These are phyloP conservation scores for Yarrowia deformans DNA, from an alignment of 805 yeast species.

Conservation along the genomic window DNA sequence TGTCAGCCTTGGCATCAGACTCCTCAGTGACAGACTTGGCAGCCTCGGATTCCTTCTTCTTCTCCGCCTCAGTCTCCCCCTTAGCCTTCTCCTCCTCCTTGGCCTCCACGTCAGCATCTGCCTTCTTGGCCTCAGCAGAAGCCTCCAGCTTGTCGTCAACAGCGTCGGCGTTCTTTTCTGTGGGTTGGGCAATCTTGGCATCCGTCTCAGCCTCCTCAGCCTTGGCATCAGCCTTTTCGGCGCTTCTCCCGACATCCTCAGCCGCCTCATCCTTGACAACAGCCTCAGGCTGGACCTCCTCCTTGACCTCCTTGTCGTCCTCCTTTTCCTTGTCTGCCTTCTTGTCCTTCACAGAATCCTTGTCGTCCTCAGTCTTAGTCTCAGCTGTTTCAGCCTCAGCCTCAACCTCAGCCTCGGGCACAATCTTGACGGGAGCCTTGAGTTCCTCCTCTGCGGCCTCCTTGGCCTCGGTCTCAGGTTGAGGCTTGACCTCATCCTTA, in stretches of 20 bases:
- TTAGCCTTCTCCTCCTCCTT: constrained; percentile 15
- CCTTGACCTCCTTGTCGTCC: constrained; percentile 40
- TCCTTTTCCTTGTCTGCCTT: constrained; percentile 52
- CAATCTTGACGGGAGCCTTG: constrained; percentile 30
- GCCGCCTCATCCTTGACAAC: not conserved
- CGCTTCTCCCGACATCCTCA: not conserved
- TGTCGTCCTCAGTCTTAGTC: not conserved
- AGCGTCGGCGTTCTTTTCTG: constrained; percentile 22
- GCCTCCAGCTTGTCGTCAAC: constrained; percentile 26
- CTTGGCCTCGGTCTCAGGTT: constrained; percentile 35
- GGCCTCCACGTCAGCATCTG: not conserved
- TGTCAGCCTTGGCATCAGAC: not conserved
- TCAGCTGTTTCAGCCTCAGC: not conserved
- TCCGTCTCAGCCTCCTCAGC: not conserved
- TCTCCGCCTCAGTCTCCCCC: constrained; percentile 5
- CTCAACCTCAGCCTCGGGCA: not conserved
- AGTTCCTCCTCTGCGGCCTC: constrained; percentile 37
- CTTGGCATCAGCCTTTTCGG: not conserved
- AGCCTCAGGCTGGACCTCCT: not conserved
- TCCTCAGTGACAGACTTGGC: not conserved
- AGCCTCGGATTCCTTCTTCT: not conserved
- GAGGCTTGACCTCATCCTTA: constrained; percentile 20
- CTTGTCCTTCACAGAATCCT: constrained; percentile 50
- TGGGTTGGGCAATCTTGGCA: not conserved
- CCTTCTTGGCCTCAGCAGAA: constrained; percentile 4